Conservation (phyloP, 2,329 filamentous ascomycete species). For the Aureobasidium sp. region DNA sequence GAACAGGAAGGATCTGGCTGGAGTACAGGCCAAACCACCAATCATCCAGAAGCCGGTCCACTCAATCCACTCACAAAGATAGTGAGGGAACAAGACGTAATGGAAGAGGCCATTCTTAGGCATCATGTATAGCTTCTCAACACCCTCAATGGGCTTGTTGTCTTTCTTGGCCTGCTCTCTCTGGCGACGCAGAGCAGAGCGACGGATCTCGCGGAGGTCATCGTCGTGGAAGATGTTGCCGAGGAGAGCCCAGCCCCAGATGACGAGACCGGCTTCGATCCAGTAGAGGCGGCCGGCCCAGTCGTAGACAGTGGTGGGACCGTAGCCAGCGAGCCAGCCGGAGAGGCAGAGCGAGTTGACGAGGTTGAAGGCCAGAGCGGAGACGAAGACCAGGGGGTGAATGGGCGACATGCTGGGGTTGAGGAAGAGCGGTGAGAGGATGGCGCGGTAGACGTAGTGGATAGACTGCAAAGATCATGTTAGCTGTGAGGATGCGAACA, state of each 20-base stretch:
- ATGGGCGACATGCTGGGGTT: slow-evolving; percentile 92
- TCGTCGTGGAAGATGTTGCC: slow-evolving; percentile 88
- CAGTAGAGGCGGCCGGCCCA: slow-evolving; percentile 40
- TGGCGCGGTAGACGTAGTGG: slow-evolving; percentile 85
- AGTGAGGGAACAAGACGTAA: slow-evolving; percentile 83
- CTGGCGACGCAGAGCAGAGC: slow-evolving; percentile 57
- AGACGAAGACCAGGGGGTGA: slow-evolving; percentile 58
- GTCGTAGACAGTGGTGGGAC: slow-evolving; percentile 53
- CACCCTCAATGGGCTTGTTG: slow-evolving; percentile 41
- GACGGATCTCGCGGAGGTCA: slow-evolving; percentile 76
- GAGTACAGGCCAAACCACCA: slow-evolving; percentile 57
- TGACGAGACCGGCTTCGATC: slow-evolving; percentile 56
- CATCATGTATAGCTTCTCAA: slow-evolving; percentile 80
- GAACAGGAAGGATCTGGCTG: slow-evolving; percentile 72
- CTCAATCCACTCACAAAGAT: slow-evolving; percentile 94
- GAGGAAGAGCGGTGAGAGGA: slow-evolving; percentile 69
- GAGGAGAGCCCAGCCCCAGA: slow-evolving; percentile 71
- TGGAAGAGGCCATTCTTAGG: slow-evolving; percentile 77
- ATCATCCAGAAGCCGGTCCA: slow-evolving; percentile 86
- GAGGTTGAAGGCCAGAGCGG: slow-evolving; percentile 68
- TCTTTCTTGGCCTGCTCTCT: slow-evolving; percentile 41
- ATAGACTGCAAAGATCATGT: slow-evolving; percentile 47
- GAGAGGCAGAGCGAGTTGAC: slow-evolving; percentile 71
- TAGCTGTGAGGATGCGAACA: slow-evolving; percentile 22
- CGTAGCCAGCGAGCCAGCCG: slow-evolving; percentile 76